These are phyloP conservation scores for Didymella lethalis DNA, from an alignment of 2,329 filamentous ascomycete species.

Conservation along the genomic window DNA sequence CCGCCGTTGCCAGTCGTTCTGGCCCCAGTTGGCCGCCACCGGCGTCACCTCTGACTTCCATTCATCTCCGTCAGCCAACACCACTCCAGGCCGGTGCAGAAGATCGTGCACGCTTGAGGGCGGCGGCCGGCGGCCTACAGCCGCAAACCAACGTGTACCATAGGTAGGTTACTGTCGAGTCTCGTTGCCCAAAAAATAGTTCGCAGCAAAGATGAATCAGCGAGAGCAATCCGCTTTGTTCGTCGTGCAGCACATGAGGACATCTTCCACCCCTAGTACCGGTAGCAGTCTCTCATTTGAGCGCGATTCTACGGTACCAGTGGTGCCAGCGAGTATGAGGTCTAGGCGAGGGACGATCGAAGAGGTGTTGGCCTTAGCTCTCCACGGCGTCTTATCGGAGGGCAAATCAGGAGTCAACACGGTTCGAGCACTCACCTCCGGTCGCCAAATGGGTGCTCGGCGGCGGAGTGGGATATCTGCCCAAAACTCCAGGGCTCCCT, in stretches of 20 bases:
- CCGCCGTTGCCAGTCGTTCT: constrained; percentile 1
- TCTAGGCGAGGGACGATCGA: constrained; percentile 5
- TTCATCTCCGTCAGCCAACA: constrained; percentile 11
- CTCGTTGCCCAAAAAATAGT: too few relatives aligned
- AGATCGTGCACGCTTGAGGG: constrained; percentile 1
- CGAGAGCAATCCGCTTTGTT: too few relatives aligned
- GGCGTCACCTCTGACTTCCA: constrained; percentile 1
- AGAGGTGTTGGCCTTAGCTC: not conserved
- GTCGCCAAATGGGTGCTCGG: constrained; percentile 17
- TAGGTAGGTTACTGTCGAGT: too few relatives aligned
- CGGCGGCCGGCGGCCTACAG: not conserved
- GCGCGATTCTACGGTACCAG: not conserved
- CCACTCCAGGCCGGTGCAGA: constrained; percentile 3
- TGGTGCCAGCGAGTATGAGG: not conserved
- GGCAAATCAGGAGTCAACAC: constrained; percentile 10
- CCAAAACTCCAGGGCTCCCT: constrained; percentile 10
- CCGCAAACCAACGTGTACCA: constrained; percentile 5
- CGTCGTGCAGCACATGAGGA: too few relatives aligned
- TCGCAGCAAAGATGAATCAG: too few relatives aligned
- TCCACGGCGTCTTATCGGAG: constrained; percentile 15
- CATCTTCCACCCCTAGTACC: too few relatives aligned
- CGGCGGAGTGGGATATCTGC: constrained; percentile 9
- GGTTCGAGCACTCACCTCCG: constrained; percentile 4
- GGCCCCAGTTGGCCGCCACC: constrained; percentile 4
- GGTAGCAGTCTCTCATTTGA: too few relatives aligned